Evolutionary conservation across 1,139 yeast species (phyloP), one percentile per base, ranked within the genome.

Genomic region (Hansenula sp.): DNA sequence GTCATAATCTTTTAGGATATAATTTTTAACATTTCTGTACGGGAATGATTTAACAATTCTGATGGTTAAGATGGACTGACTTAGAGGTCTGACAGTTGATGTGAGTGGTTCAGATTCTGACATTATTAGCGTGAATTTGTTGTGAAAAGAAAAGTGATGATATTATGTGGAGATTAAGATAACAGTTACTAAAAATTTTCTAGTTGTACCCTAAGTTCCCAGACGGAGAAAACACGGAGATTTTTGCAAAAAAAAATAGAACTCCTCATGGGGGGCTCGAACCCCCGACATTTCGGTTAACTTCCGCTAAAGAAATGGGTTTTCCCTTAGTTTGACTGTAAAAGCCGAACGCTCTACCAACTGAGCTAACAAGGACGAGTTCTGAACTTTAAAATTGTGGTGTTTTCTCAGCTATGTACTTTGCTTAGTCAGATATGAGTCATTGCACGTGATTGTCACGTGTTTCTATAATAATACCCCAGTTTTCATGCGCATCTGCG

Each of bases 41-140:
- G 95, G 94, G 61, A 93, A 93, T 0, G 97, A 89, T 62, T 91
- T 91, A 60, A 93, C 78, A 27, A 93, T 79, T 43, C 99, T 77
- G 11, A 94, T 74, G 0, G 99, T 93, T 38, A 93, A 63, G 17
- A 89, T 78, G 0, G 96, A 83, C 60, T 58, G 60, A 4, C 68
- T 51, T 10, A 67, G 48, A 10, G 65, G 65, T 38, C 58, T 64
- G 8, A 65, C 60, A 6, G 62, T 60, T 5, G 67, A 62, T 3
- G 68, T 67, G 19, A 67, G 47, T 8, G 72, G 72, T 47, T 67
- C 71, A 29, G 38, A 50, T 16, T 49, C 49, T 15, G 48, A 32
- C 56, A 53, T 52, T 21, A 3, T 39, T 11, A 30, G n/a, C n/a
- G n/a, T 7, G 10, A 9, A 21, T 6, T 21, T 16, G 32, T 25